A percentile compares a stretch with the other conserved stretches of the same genome.
Evolutionary conservation across 2,329 filamentous ascomycete species (phyloP).

Genomic region (Xylaria sp.): DNA sequence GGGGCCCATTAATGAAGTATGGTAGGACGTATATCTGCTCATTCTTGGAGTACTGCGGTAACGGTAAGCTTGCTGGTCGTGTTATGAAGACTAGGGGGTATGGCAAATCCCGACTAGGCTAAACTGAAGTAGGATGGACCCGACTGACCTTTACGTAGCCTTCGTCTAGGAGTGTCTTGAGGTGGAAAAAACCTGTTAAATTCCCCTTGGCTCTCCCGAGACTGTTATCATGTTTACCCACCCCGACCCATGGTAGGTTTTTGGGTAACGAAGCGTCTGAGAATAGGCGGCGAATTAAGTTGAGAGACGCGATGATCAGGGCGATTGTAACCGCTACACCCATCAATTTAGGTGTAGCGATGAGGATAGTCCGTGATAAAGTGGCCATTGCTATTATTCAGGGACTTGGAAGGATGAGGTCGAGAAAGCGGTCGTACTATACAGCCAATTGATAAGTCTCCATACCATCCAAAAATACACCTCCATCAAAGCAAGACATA

Average conservation of each 20-base stretch:
- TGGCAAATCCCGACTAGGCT: not conserved
- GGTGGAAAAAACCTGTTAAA: slow-evolving; percentile 43
- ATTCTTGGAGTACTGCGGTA: slow-evolving; percentile 47
- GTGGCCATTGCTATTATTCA: slow-evolving; percentile 21
- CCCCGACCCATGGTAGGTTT: slow-evolving; percentile 46
- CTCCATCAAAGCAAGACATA: not conserved
- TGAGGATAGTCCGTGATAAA: slow-evolving; percentile 3
- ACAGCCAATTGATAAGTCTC: not conserved
- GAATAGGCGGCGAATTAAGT: slow-evolving; percentile 44
- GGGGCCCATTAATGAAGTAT: slow-evolving; percentile 49
- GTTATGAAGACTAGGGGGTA: not conserved
- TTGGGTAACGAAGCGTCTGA: slow-evolving; percentile 42
- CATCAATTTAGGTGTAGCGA: slow-evolving; percentile 9
- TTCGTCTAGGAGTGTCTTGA: slow-evolving; percentile 45
- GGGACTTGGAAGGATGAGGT: not conserved
- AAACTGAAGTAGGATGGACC: too few species aligned
- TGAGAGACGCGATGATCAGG: slow-evolving; percentile 31
- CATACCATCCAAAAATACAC: not conserved
- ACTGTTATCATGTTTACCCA: slow-evolving; percentile 17
- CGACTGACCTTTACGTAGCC: slow-evolving; percentile 46
- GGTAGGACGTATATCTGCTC: slow-evolving; percentile 47
- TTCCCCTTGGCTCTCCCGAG: slow-evolving; percentile 44
- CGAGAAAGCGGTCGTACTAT: not conserved
- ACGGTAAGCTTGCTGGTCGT: not conserved
- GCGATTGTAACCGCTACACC: slow-evolving; percentile 18